phyloP scores from a whole-genome alignment of 169 alveolate genomes.

The Eimeria praecox region DNA sequence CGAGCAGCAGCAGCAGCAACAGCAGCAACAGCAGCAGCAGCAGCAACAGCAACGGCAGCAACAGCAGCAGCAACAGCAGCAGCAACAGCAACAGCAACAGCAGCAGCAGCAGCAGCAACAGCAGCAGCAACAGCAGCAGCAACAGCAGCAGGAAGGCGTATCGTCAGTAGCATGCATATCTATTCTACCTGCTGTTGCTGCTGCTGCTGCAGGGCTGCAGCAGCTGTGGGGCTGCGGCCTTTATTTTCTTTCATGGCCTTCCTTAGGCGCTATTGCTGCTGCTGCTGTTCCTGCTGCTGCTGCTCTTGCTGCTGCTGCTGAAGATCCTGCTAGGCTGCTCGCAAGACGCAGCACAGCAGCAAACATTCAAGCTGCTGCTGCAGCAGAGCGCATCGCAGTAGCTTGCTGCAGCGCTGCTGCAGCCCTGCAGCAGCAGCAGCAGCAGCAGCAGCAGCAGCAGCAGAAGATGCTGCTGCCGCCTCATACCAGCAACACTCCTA shows the following conservation, averaged over 20 bases:
- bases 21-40: not conserved
- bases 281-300: constrained; percentile 41
- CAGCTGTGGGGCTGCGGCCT: constrained; percentile 42
- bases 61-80: not conserved
- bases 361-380: constrained; percentile 48
- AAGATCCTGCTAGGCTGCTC: constrained; percentile 4
- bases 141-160: not conserved
- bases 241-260: not conserved
- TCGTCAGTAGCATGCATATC: not conserved
- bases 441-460: constrained; percentile 21
- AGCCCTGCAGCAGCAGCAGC: constrained; percentile 54
- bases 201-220: constrained; percentile 71
- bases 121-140: constrained; percentile 24
- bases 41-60: constrained; percentile 30
- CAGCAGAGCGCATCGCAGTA: constrained; percentile 36
- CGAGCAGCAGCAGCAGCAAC: constrained; percentile 38
- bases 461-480: not conserved
- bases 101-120: constrained; percentile 4
- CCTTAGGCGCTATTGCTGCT: constrained; percentile 44
- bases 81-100: not conserved
- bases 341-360: constrained; percentile 47
- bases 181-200: constrained; percentile 29
- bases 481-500: not conserved
- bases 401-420: constrained; percentile 49
- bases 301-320: constrained; percentile 30